Base-by-base conservation (phyloP, 179 eudicot species). In the Silene coronaria region DNA sequence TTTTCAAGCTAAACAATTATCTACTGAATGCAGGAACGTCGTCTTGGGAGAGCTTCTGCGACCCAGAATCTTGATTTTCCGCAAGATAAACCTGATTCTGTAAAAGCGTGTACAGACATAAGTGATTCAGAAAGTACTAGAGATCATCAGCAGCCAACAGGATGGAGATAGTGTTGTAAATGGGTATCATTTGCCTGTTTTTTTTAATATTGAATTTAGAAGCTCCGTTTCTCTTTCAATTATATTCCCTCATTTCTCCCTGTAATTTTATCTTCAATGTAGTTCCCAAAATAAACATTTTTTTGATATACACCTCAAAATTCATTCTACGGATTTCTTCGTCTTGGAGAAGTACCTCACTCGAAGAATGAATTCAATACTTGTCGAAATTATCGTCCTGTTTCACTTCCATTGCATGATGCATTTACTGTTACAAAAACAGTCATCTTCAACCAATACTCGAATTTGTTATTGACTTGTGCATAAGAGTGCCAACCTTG, bases 111-210 rank as follows among this genome's bases (percentile, higher is more conserved):
- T 74, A 80, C 88, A 42, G 85, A 89, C 68, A 82, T 78, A 75
- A 88, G 90, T 45, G 93, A 92, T 63, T 84, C 84, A 10, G 89
- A 84, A 63, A 85, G 86, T 68, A 80, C 84, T 76, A 83, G 77
- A 74, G 85, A 84, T 70, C 84, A 78, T 76, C 77, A 78, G 24
- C 85, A 80, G 38, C 82, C 75, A 68, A 55, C 67, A 66, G 77
- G 80, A 72, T 81, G 88, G 86, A 81, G 89, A 85, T 88, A 87
- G 77, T 80, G 21, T 69, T 78, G 82, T 71, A 75, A 70, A 76
- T 78, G 68, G 80, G 85, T 83, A 80, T 34, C 60, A 21, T 76
- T 67, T 74, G n/a, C 75, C 58, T 73, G 63, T 73, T 23, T 67
- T 68, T 64, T 76, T 74, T 48, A 65, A 16, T 63, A 73, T 55